Evolutionary conservation across 164 flowering plant species (phyloP).

Genomic region (Tetrastigma voinierianum): DNA sequence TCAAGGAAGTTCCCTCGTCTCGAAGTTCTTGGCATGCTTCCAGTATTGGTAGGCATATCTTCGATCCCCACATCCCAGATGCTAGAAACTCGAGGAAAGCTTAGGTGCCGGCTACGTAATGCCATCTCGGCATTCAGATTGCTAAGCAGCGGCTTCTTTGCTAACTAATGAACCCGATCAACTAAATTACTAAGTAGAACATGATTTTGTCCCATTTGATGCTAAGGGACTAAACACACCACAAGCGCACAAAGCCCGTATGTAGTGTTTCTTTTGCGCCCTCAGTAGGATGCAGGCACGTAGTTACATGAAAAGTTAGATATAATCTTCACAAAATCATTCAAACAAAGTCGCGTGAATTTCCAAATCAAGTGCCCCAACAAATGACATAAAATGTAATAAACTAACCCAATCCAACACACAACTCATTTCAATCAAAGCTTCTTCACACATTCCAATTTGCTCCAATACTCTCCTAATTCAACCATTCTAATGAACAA

Average conservation of each 20-base stretch:
- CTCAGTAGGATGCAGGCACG: constrained; percentile 48
- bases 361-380: too few relatives aligned
- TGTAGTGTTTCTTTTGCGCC: constrained; percentile 68
- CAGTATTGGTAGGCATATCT: constrained; percentile 71
- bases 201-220: constrained; percentile 75
- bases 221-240: constrained; percentile 49
- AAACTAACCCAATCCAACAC: too few relatives aligned
- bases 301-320: constrained; percentile 5
- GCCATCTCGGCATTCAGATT: constrained; percentile 48
- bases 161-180: constrained; percentile 80
- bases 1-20: constrained; percentile 95
- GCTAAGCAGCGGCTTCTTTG: constrained; percentile 70
- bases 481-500: too few relatives aligned
- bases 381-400: too few relatives aligned
- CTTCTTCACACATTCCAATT: too few relatives aligned
- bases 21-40: constrained; percentile 89
- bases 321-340: not conserved
- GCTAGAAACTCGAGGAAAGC: constrained; percentile 68
- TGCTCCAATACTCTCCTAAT: too few relatives aligned
- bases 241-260: constrained; percentile 82
- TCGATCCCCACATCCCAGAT: constrained; percentile 56
- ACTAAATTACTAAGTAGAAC: constrained; percentile 56
- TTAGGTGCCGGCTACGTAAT: constrained; percentile 62
- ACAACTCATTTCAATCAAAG: too few relatives aligned
- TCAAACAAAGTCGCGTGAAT: too few relatives aligned